phyloP scores from a whole-genome alignment of 169 alveolate genomes.

The Cardiosporidium cionae region DNA sequence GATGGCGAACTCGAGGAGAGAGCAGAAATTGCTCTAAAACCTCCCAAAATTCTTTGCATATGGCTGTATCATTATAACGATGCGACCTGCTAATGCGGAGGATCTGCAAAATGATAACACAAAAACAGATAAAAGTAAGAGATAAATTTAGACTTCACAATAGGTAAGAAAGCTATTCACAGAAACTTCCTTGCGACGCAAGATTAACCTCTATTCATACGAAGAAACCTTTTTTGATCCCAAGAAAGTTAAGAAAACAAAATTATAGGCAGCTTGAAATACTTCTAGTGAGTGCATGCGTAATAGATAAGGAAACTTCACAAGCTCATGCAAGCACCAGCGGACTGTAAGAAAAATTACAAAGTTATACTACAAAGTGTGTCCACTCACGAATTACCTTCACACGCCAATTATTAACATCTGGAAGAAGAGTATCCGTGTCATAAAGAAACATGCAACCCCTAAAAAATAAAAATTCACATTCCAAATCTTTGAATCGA shows the following conservation, averaged over 20 bases:
- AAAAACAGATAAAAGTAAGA: not conserved
- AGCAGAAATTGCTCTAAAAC: constrained; percentile 5
- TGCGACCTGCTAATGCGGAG: constrained; percentile 13
- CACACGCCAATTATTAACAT: too few relatives aligned
- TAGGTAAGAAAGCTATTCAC: not conserved
- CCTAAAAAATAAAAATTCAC: too few relatives aligned
- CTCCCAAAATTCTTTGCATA: constrained; percentile 8
- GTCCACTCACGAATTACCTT: too few relatives aligned
- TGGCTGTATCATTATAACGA: constrained; percentile 21
- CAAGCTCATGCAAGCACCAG: too few relatives aligned
- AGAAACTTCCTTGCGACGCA: not conserved
- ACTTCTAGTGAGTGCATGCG: too few relatives aligned
- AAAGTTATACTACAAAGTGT: too few relatives aligned
- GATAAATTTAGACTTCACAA: not conserved
- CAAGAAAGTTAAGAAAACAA: not conserved
- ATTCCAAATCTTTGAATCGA: too few relatives aligned
- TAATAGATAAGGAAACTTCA: too few relatives aligned
- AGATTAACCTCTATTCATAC: not conserved
- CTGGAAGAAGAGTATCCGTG: too few relatives aligned
- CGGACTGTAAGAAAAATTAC: too few relatives aligned
- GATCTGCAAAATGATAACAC: constrained; percentile 18
- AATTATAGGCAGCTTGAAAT: not conserved
- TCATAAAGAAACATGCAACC: too few relatives aligned
- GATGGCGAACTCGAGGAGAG: too few relatives aligned
- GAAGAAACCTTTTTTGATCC: not conserved